Conservation (phyloP, 2,329 filamentous ascomycete genomes). For the Phialocephala sp. region DNA sequence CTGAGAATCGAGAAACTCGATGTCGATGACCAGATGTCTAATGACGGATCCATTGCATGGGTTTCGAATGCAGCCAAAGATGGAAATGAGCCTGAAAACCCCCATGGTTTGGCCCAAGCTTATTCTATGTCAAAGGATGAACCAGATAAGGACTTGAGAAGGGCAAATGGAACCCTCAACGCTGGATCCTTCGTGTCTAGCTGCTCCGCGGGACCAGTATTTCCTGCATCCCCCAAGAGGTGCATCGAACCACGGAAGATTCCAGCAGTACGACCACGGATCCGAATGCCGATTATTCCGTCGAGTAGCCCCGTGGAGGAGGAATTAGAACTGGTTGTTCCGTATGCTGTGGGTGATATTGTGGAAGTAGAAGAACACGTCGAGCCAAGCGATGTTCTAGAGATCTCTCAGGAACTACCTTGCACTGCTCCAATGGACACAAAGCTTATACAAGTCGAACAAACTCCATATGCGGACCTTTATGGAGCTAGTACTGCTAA, state of each 20-base stretch:
- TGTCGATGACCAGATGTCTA: background rate
- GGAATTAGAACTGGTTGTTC: slow-evolving; percentile 35
- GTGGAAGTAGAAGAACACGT: slow-evolving; percentile 28
- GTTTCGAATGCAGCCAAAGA: background rate
- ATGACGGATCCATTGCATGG: slow-evolving; percentile 3
- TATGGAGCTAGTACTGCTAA: background rate
- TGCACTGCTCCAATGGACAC: slow-evolving; percentile 25
- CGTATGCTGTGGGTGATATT: slow-evolving; percentile 36
- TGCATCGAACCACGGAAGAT: background rate
- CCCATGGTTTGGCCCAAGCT: background rate
- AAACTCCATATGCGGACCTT: slow-evolving; percentile 30
- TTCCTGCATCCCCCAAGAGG: background rate
- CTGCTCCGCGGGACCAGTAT: background rate
- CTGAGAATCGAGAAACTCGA: background rate
- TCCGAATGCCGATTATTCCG: slow-evolving; percentile 1
- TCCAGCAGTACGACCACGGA: background rate
- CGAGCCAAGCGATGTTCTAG: background rate
- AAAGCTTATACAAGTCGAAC: slow-evolving; percentile 36
- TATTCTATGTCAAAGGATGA: background rate
- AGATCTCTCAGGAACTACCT: slow-evolving; percentile 25
- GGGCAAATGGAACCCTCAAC: background rate
- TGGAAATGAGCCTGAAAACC: background rate
- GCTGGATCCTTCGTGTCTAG: no score
- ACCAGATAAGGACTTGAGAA: background rate
- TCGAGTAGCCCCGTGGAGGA: slow-evolving; percentile 27